Evolutionary conservation across 306 rosid genomes (phyloP), one percentile per base, ranked within the genome.

Genomic region (Dalbergia oliveri): DNA sequence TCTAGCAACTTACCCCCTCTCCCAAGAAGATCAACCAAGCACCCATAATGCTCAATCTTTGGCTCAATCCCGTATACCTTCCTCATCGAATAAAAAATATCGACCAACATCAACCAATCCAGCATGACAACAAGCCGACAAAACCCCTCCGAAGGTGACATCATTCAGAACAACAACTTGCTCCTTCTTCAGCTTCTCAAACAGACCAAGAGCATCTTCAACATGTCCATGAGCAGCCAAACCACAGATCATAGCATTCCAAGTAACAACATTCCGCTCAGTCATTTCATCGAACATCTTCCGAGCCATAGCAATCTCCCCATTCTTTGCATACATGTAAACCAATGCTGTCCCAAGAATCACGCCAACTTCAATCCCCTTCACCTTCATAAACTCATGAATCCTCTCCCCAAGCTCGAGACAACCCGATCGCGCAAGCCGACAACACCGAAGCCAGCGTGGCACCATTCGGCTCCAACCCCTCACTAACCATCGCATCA

Each of bases 201-300:
- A 87, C 19, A 87, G 75, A 79, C 37, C 9, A 34, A 87, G 77
- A 33, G 85, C 83, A 61, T 79, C 83, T 31, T 84, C 83, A 44
- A 69, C 88, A 72, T 67, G 70, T 6, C 87, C 88, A 82, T 85
- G 66, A 63, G 74, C 39, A 63, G 88, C 87, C 74, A 85, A 77
- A 49, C 90, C 88, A 62, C 77, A 72, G 2, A 87, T 85, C 87
- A 87, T 87, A 33, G 85, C 87, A 85, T 87, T 87, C 90, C 88
- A 85, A 56, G 88, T 85, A 50, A 71, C 84, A 76, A 85, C 65
- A 26, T 82, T 87, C 76, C 78, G 82, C 72, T 82, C 87, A n/a
- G n/a, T 45, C 87, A 87, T 87, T 33, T 60, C 76, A 76, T 85
- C 85, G 12, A 87, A 87, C 60, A 82, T 34, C 71, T 57, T 69